phyloP scores from a whole-genome alignment of 1,284 basidiomycete genomes.

The Hymenochaete sp. region DNA sequence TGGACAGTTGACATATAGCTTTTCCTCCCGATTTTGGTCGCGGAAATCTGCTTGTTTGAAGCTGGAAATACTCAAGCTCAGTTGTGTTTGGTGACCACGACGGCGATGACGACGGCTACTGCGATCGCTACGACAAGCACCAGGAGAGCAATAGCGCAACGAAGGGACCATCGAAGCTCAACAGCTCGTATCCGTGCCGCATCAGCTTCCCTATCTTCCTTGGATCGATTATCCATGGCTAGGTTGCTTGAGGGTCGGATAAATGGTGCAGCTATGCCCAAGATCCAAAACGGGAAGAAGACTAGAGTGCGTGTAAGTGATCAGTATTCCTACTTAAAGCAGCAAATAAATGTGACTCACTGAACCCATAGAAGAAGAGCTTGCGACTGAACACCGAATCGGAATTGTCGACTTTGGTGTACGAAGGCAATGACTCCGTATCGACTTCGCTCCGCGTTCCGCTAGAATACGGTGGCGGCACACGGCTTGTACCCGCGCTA shows the following conservation, averaged over 20 bases:
- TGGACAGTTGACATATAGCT: too few species aligned
- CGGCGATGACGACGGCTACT: conserved; percentile 13
- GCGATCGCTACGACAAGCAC: conserved; percentile 7
- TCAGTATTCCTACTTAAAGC: not conserved
- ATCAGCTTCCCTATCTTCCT: conserved; percentile 15
- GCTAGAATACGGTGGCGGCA: conserved; percentile 8
- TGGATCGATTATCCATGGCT: conserved; percentile 14
- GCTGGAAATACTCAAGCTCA: not conserved
- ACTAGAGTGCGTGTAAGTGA: conserved; percentile 1
- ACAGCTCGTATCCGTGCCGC: conserved; percentile 10
- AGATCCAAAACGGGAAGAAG: conserved; percentile 18
- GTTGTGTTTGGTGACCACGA: conserved; percentile 11
- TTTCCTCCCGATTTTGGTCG: too few species aligned
- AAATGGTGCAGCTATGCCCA: conserved; percentile 16
- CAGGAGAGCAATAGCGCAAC: conserved; percentile 14
- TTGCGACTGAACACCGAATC: conserved; percentile 14
- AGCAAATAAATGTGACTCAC: conserved; percentile 7
- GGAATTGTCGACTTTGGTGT: conserved; percentile 11
- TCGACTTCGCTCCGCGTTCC: conserved; percentile 10
- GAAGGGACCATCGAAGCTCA: conserved; percentile 16
- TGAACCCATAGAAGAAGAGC: conserved; percentile 17
- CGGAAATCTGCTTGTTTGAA: too few species aligned
- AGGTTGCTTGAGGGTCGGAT: conserved; percentile 9
- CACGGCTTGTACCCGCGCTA: not conserved
- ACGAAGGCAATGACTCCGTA: conserved; percentile 14